Evolutionary conservation across 23 red algal species (phyloP), one percentile per base, ranked within the genome.

Genomic region (Chondrus crispus): DNA sequence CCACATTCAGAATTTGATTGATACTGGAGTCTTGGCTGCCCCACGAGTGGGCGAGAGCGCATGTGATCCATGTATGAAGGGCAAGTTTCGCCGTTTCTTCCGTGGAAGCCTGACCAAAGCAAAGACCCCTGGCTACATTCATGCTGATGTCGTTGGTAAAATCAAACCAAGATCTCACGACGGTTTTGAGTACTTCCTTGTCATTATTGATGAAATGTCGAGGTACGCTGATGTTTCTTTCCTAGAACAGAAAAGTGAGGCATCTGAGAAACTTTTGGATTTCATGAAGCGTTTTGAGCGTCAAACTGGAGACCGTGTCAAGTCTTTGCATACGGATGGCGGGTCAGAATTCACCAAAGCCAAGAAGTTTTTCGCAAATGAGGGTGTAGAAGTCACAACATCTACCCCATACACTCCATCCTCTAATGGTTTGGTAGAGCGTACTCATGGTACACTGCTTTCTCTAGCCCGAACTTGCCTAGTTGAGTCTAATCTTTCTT

Each of bases 401-500:
- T 64, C 72, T n/a, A 62, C 46, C 18, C 33, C 53, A 48, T 62
- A 90, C 5, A 90, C 86, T 46, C 74, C 86, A 45, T 29, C 47
- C 5, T 80, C 73, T 0, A 90, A 90, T 46, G 86, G 86, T 2
- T 62, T 90, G 5, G 86, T 54, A 32, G 86, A 90, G 66, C 46
- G 86, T 32, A 19, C 46, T 30, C 12, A 55, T 7, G 72, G 58
- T 2, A 40, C 68, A 6, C 4, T 58, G 13, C 8, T 69, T 38
- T 37, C 30, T 78, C 13, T 44, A 1, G 72, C 73, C 2, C 46
- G 72, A n/a, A 44, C 86, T 4, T 48, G 0, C 20, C 68, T 77
- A 16, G 6, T 45, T 60, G 10, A 76, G 2, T 63, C 68, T 3
- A 74, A 76, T 12, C 71, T 89, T 19, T 47, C 32, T 1, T 11